Base-by-base conservation (phyloP, 2,329 filamentous ascomycete genomes). In the Claviceps cyperi region DNA sequence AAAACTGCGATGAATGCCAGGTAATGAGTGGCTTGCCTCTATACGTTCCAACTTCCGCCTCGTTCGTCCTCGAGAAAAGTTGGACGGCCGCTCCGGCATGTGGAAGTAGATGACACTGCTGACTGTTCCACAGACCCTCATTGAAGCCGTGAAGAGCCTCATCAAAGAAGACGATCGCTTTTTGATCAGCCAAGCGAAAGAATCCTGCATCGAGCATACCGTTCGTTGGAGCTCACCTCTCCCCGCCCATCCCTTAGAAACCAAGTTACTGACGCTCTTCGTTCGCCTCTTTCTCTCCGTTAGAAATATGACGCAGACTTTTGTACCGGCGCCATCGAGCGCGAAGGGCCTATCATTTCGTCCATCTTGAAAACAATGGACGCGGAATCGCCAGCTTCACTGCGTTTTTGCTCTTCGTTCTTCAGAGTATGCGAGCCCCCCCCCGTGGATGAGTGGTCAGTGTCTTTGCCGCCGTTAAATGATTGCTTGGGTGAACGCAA, bases 261-360 rank as follows among this genome's bases (percentile, higher is more conserved):
- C 7, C 9, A 32, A 32, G 4, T 32, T 28, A 43, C 41, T 43
- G 15, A 43, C 9, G 28, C 15, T 28, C 15, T 8, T 2, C n/a
- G 1, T 43, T 43, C 9, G 8, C 19, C 15, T 45, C 21, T 43
- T 19, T 43, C 17, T 1, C 9, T 17, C 11, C 15, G 4, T 14
- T 2, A 75, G 68, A 60, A 65, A 39, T 69, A 74, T 55, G 76
- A 79, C 49, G 56, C 63, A 32, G 75, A 79, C 57, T 75, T 78
- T 36, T 80, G 76, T 50, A 61, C 67, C 2, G 77, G 76, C 4
- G 63, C 72, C 11, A 67, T 78, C 19, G 63, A 63, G 6, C 66
- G 67, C 1, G 74, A 80, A 59, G 75, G 71, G 0, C 74, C 76
- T 1, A 70, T 76, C 46, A 59, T 78, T 21, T 71, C 74, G 19